These are phyloP conservation scores for Aegle marmelos DNA, from an alignment of 345 rosid species.

Conservation along the genomic window DNA sequence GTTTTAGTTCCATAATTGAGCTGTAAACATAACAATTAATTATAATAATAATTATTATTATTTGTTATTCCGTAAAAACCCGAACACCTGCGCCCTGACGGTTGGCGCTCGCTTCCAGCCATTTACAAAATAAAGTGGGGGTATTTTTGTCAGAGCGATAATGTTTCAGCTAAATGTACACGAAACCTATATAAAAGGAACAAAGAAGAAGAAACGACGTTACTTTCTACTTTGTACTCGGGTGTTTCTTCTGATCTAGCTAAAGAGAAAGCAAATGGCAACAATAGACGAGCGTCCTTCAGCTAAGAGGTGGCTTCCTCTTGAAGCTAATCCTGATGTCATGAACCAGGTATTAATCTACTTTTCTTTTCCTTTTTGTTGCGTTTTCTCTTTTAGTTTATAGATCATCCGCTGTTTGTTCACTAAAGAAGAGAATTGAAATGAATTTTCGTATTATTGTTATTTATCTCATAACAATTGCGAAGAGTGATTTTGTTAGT, in stretches of 20 bases:
- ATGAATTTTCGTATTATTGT: not conserved
- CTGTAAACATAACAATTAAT: too few species aligned
- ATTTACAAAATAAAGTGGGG: not conserved
- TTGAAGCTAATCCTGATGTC: constrained; percentile 95
- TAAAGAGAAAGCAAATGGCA: constrained; percentile 43
- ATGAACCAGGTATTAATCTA: constrained; percentile 78
- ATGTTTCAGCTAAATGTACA: not conserved
- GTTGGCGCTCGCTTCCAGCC: not conserved
- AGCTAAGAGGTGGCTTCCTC: constrained; percentile 94
- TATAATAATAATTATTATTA: too few species aligned
- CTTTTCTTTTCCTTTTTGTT: not conserved
- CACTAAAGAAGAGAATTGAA: not conserved
- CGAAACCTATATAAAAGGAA: constrained; percentile 14
- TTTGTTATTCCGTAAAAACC: too few species aligned
- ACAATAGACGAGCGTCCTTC: constrained; percentile 46
- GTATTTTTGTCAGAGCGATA: not conserved
- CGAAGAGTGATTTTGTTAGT: too few species aligned
- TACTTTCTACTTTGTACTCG: too few species aligned
- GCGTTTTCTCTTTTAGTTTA: not conserved
- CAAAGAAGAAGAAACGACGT: not conserved
- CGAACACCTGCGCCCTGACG: not conserved
- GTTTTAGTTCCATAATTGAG: too few species aligned
- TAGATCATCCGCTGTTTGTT: constrained; percentile 9
- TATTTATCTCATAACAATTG: too few species aligned
- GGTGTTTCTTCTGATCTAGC: not conserved